Conservation (phyloP, 495 filamentous ascomycete genomes). For the Talaromyces stipitatus region DNA sequence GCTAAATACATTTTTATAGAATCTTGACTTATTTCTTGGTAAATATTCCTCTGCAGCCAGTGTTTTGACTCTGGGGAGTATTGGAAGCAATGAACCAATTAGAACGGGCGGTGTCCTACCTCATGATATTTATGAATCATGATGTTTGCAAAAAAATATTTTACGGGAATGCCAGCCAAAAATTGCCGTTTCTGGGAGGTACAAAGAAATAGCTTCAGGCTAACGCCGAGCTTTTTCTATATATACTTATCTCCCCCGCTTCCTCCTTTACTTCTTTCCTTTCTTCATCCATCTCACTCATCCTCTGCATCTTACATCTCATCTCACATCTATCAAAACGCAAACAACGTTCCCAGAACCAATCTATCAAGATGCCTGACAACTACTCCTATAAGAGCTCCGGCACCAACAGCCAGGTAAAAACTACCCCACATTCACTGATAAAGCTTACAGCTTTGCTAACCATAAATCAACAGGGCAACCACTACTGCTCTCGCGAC, state of each 20-base stretch:
- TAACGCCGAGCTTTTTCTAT: not conserved
- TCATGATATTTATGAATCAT: not conserved
- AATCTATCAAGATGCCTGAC: slow-evolving; percentile 8
- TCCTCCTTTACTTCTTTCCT: not conserved
- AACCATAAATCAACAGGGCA: slow-evolving; percentile 25
- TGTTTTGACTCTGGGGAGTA: too few relatives aligned
- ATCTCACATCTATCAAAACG: too few relatives aligned
- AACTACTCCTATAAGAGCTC: slow-evolving; percentile 30
- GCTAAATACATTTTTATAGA: not conserved
- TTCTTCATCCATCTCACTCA: not conserved
- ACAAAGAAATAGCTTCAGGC: not conserved
- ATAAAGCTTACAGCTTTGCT: not conserved
- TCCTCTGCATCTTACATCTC: not conserved
- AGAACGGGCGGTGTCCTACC: too few relatives aligned
- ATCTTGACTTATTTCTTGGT: too few relatives aligned
- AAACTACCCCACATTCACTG: not conserved
- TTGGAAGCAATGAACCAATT: not conserved
- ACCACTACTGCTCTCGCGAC: slow-evolving; percentile 44
- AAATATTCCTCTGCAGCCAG: too few relatives aligned
- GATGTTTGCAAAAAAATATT: not conserved
- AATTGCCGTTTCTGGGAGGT: not conserved
- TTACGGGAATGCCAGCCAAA: not conserved
- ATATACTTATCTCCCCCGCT: not conserved
- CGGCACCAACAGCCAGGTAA: slow-evolving; percentile 42
- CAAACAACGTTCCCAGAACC: not conserved